These are phyloP conservation scores for Kwoniella europaea DNA, from an alignment of 768 basidiomycete species.

Conservation along the genomic window DNA sequence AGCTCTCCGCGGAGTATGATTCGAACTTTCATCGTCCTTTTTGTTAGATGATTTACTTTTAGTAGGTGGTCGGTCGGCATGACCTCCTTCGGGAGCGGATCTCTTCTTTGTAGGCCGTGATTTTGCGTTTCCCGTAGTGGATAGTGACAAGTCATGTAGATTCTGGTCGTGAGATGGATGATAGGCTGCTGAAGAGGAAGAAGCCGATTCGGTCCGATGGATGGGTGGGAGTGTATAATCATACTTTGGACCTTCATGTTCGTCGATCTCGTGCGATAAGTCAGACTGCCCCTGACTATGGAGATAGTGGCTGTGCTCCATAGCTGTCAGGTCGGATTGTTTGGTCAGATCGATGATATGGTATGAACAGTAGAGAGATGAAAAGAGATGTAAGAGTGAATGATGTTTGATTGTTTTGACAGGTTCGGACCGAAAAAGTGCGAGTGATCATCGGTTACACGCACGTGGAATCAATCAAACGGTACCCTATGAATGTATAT, in stretches of 20 bases:
- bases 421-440: not conserved
- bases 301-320: slow-evolving; percentile 7
- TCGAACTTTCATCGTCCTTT: not conserved
- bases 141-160: not conserved
- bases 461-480: not conserved
- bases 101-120: not conserved
- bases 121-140: not conserved
- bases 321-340: not conserved
- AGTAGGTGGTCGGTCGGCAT: not conserved
- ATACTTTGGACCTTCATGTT: not conserved
- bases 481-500: no score
- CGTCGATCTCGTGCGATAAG: not conserved
- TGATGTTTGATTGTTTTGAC: not conserved
- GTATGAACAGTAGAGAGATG: not conserved
- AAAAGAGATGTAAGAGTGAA: not conserved
- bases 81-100: not conserved
- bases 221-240: slow-evolving; percentile 12
- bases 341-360: not conserved
- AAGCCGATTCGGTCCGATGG: slow-evolving; percentile 15
- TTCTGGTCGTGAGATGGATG: not conserved
- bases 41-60: not conserved
- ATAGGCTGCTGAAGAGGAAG: not conserved
- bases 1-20: slow-evolving; percentile 16
- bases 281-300: not conserved
- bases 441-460: not conserved